These are phyloP conservation scores for Cryptococcus sp. DNA, from an alignment of 1,284 basidiomycete species.

Conservation along the genomic window DNA sequence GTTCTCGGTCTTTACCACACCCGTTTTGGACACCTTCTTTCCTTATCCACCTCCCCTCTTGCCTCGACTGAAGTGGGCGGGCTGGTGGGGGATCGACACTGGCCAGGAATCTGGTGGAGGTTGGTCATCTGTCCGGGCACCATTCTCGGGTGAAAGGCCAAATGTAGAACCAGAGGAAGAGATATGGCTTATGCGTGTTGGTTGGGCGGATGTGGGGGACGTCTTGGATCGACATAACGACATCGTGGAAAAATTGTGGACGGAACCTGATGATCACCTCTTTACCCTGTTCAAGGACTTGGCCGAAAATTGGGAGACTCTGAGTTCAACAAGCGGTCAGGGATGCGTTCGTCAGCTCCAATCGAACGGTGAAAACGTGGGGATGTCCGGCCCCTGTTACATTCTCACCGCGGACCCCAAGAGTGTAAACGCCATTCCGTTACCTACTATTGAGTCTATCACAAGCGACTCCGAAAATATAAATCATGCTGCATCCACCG, in stretches of 20 bases:
- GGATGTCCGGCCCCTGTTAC: slow-evolving; percentile 28
- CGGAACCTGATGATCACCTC: slow-evolving; percentile 24
- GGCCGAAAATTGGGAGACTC: slow-evolving; percentile 32
- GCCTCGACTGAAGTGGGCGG: slow-evolving; percentile 38
- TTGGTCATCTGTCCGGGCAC: slow-evolving; percentile 17
- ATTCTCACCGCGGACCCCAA: slow-evolving; percentile 13
- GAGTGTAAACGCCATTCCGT: background rate
- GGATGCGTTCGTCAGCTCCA: slow-evolving; percentile 34
- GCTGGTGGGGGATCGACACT: slow-evolving; percentile 42
- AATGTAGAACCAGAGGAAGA: slow-evolving; percentile 20
- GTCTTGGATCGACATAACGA: slow-evolving; percentile 38
- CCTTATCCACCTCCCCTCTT: slow-evolving; percentile 48
- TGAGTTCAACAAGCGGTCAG: slow-evolving; percentile 16
- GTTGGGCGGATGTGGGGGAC: slow-evolving; percentile 47
- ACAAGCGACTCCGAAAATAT: background rate
- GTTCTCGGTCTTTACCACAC: slow-evolving; percentile 40
- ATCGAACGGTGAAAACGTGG: slow-evolving; percentile 1
- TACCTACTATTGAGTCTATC: background rate
- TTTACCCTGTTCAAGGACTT: slow-evolving; percentile 19
- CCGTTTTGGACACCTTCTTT: slow-evolving; percentile 45
- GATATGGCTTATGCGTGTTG: slow-evolving; percentile 37
- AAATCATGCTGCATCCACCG: slow-evolving; percentile 1
- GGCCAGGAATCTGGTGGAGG: slow-evolving; percentile 14
- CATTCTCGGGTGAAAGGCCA: background rate
- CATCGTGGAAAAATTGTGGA: slow-evolving; percentile 16